Base-by-base conservation (phyloP, 2,329 filamentous ascomycete species). In the Trichoderma gracile region DNA sequence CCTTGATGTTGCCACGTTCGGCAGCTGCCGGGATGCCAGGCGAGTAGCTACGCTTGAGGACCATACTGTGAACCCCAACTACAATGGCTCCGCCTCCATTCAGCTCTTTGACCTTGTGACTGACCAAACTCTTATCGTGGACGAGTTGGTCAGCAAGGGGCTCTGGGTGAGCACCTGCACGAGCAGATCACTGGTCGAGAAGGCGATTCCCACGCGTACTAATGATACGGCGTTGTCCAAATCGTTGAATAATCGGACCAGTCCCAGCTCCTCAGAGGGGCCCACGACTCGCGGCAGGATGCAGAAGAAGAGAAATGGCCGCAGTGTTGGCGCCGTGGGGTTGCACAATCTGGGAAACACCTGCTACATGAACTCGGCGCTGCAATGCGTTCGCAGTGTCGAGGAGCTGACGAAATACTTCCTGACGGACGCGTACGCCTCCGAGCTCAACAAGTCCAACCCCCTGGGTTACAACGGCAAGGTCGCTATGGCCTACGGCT, bases 321-420 rank as follows among this genome's bases (percentile, higher is more conserved):
- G 88, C 67, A 86, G 86, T 14, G 78, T 87, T 40, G 95, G 95
- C 38, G 89, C 89, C 46, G 90, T 93, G 47, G 95, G 95, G 40
- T 80, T 99, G 59, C 87, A 86, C 68, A 99, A 99, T 73, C 80
- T 99, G 15, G 95, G 95, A 55, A 99, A 99, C 73, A 98, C 95
- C 0, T 99, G 95, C 78, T 99, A 99, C 79, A 97, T 98, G 93
- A 98, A 98, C 77, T 97, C 94, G 23, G 95, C 95, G 10, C 81
- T 98, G 62, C 95, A 99, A 75, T 99, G 95, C 75, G 86, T 99
- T 58, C 88, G 94, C 57, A 96, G 92, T 70, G 93, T 97, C 0
- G 92, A 97, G 73, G 95, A 99, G 76, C 80, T 99, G 68, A 94
- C 92, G 5, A 89, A 93, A 72, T 99, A 97, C 76, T 98, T 99